These are phyloP conservation scores for Coprinopsis strossmayeri DNA, from an alignment of 768 basidiomycete species.

Conservation along the genomic window DNA sequence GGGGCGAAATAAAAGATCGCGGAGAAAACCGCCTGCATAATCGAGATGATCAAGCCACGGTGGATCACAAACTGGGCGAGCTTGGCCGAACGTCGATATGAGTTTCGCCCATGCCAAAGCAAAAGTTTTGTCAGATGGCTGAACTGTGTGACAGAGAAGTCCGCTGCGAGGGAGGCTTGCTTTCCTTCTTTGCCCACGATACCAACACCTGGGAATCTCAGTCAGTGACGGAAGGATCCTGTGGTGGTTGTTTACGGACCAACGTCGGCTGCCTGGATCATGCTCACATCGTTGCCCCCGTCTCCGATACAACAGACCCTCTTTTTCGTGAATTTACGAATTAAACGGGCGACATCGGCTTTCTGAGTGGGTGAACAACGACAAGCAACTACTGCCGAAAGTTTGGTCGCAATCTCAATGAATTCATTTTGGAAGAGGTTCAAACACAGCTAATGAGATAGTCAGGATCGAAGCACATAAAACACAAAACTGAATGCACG, in stretches of 20 bases:
- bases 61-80: slow-evolving; percentile 98
- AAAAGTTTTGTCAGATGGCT: slow-evolving; percentile 92
- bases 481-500: slow-evolving; percentile 10
- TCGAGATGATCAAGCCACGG: slow-evolving; percentile 91
- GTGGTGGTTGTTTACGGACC: slow-evolving; percentile 56
- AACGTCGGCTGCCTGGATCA: slow-evolving; percentile 99
- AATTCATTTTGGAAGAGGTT: slow-evolving; percentile 91
- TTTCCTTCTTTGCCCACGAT: slow-evolving; percentile 99
- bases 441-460: slow-evolving; percentile 67
- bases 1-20: slow-evolving; percentile 93
- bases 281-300: slow-evolving; percentile 98
- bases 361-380: slow-evolving; percentile 99
- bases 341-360: slow-evolving; percentile 93
- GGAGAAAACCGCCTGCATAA: slow-evolving; percentile 97
- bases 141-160: slow-evolving; percentile 98
- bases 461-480: neutral
- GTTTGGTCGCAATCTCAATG: slow-evolving; percentile 91
- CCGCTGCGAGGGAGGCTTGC: slow-evolving; percentile 97
- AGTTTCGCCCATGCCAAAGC: slow-evolving; percentile 98
- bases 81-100: slow-evolving; percentile 96
- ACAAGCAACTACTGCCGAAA: slow-evolving; percentile 95
- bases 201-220: slow-evolving; percentile 67
- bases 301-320: slow-evolving; percentile 98
- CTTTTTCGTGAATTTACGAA: slow-evolving; percentile 85
- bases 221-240: neutral